These are phyloP conservation scores for Cladobotryum mycophilum DNA, from an alignment of 2,329 filamentous ascomycete genomes.

Conservation along the genomic window DNA sequence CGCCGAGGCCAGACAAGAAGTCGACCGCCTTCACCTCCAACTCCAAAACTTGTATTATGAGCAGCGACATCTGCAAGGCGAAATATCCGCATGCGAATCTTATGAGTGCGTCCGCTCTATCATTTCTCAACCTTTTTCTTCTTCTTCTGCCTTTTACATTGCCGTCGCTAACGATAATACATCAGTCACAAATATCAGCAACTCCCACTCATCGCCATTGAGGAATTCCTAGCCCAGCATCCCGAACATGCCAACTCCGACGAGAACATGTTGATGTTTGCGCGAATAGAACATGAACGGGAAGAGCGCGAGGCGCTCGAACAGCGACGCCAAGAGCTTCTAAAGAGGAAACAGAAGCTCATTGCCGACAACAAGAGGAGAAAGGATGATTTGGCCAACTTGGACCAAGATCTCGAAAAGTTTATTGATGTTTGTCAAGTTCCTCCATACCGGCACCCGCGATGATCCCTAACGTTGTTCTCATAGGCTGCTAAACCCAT, in stretches of 20 bases:
- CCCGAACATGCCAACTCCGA: conserved; percentile 67
- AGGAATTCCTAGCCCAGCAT: conserved; percentile 71
- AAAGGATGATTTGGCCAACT: conserved; percentile 83
- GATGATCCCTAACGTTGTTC: conserved; percentile 14
- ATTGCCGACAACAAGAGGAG: conserved; percentile 77
- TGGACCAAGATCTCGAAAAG: conserved; percentile 88
- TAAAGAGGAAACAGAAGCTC: conserved; percentile 59
- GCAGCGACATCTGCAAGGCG: conserved; percentile 80
- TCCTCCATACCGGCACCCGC: neutral
- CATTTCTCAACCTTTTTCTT: neutral
- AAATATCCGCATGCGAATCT: conserved; percentile 84
- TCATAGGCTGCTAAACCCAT: conserved; percentile 77
- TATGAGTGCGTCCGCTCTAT: conserved; percentile 64
- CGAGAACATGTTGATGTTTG: conserved; percentile 79
- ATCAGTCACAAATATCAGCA: conserved; percentile 77
- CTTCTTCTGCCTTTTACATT: neutral
- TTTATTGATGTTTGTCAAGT: conserved; percentile 69
- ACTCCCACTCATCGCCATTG: conserved; percentile 74
- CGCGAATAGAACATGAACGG: conserved; percentile 86
- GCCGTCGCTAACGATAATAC: too few species aligned
- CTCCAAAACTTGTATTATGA: conserved; percentile 97
- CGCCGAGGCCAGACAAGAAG: conserved; percentile 80
- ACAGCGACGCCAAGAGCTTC: conserved; percentile 69
- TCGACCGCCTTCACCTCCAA: conserved; percentile 85
- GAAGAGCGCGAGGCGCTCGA: conserved; percentile 79